Conservation (phyloP, 1,284 basidiomycete genomes). For the Mycosarcoma mackinlayi region DNA sequence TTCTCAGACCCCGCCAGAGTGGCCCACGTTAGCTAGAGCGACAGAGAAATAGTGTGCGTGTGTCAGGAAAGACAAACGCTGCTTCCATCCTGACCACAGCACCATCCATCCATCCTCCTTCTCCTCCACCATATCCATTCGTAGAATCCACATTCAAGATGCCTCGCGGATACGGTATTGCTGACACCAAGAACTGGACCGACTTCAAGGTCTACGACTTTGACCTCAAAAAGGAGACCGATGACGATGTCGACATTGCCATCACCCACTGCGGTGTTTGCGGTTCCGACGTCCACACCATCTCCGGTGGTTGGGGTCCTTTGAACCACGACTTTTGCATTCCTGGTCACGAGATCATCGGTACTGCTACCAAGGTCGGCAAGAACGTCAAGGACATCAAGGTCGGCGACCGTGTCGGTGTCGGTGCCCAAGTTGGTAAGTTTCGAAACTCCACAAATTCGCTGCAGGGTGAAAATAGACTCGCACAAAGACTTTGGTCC, state of each 20-base stretch:
- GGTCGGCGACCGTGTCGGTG: slow-evolving; percentile 76
- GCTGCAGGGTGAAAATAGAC: too few relatives aligned
- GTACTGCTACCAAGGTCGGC: slow-evolving; percentile 70
- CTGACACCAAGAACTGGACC: slow-evolving; percentile 65
- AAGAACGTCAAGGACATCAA: slow-evolving; percentile 74
- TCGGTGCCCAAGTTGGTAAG: slow-evolving; percentile 73
- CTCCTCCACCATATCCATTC: background rate
- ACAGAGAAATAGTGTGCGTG: background rate
- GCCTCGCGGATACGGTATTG: slow-evolving; percentile 64
- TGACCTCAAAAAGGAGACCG: slow-evolving; percentile 63
- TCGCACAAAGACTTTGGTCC: too few relatives aligned
- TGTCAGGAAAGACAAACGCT: background rate
- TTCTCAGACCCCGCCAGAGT: background rate
- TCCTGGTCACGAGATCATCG: slow-evolving; percentile 75
- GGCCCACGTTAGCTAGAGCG: too few relatives aligned
- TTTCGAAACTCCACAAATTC: too few relatives aligned
- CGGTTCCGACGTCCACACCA: slow-evolving; percentile 60
- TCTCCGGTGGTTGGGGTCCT: slow-evolving; percentile 65
- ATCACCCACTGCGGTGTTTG: slow-evolving; percentile 66
- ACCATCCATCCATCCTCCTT: background rate
- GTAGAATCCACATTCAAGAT: slow-evolving; percentile 6
- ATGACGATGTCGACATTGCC: slow-evolving; percentile 62
- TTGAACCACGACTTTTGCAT: slow-evolving; percentile 66
- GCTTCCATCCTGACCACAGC: background rate
- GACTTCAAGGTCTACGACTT: slow-evolving; percentile 67